Percentiles rank a stretch among this genome's conserved stretches.
These are phyloP conservation scores for Neurospora sp. DNA, from an alignment of 495 filamentous ascomycete genomes.

Conservation along the genomic window DNA sequence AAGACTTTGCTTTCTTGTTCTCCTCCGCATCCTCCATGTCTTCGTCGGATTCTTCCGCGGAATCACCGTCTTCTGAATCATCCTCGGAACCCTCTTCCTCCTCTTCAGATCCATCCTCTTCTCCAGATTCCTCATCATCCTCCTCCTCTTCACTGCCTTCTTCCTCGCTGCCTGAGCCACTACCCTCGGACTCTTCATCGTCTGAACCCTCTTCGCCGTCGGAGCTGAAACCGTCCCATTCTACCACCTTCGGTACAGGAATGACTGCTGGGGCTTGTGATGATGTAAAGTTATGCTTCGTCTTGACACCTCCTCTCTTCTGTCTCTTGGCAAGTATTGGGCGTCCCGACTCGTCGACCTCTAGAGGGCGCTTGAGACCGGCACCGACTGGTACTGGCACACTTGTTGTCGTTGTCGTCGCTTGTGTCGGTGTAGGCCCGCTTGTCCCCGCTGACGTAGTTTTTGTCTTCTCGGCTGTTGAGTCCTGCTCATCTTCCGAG, in stretches of 20 bases:
- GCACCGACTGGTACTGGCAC: slow-evolving; percentile 46
- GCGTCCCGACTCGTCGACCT: slow-evolving; percentile 63
- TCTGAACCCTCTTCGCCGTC: slow-evolving; percentile 12
- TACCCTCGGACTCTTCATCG: slow-evolving; percentile 12
- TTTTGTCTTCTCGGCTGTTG: slow-evolving; percentile 2
- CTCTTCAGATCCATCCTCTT: slow-evolving; percentile 11
- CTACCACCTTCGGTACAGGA: slow-evolving; percentile 20
- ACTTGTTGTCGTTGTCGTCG: slow-evolving; percentile 3
- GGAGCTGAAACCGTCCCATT: slow-evolving; percentile 31
- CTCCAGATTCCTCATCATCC: slow-evolving; percentile 1
- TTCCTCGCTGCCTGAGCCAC: neutral
- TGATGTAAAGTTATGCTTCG: slow-evolving; percentile 29
- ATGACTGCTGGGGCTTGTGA: slow-evolving; percentile 12
- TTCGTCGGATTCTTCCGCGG: slow-evolving; percentile 15
- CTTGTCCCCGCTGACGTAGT: neutral
- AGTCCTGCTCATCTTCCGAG: slow-evolving; percentile 15
- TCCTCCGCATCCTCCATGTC: slow-evolving; percentile 22
- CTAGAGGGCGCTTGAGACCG: slow-evolving; percentile 79
- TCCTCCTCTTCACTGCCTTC: slow-evolving; percentile 14
- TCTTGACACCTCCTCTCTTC: slow-evolving; percentile 42
- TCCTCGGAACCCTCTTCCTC: slow-evolving; percentile 15
- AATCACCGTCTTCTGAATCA: slow-evolving; percentile 13
- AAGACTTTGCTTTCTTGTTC: slow-evolving; percentile 32
- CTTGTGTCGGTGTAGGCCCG: neutral
- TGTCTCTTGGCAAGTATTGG: slow-evolving; percentile 69